A percentile compares a stretch with the other conserved stretches of the same genome.
Evolutionary conservation across 2,329 filamentous ascomycete species (phyloP).

Genomic region (Fulvia fulva): DNA sequence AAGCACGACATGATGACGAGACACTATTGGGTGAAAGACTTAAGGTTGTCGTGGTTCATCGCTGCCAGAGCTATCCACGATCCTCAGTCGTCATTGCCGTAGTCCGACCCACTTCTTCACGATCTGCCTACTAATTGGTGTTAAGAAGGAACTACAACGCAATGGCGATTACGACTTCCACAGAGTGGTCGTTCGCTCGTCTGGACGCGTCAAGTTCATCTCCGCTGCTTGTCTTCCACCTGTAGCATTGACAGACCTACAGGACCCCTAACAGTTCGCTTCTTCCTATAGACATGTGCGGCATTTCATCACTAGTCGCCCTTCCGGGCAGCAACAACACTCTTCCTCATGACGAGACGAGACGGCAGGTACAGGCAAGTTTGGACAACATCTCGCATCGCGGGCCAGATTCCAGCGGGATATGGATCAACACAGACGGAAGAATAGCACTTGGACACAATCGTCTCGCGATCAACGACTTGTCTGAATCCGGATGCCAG

Average conservation of each 20-base stretch:
- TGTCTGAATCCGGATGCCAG: slow-evolving; percentile 46
- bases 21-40: neutral
- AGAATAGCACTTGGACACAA: slow-evolving; percentile 49
- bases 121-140: too few species aligned
- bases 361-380: neutral
- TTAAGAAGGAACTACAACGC: too few species aligned
- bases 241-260: too few species aligned
- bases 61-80: neutral
- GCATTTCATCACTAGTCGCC: slow-evolving; percentile 1
- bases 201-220: too few species aligned
- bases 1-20: neutral
- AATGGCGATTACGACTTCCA: too few species aligned
- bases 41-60: neutral
- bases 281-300: slow-evolving; percentile 3
- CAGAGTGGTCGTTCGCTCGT: too few species aligned
- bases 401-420: slow-evolving; percentile 45
- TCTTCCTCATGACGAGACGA: neutral
- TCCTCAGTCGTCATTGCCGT: neutral
- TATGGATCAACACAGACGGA: slow-evolving; percentile 46
- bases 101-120: neutral
- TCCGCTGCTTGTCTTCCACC: too few species aligned
- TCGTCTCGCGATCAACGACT: slow-evolving; percentile 53
- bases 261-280: neutral
- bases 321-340: neutral
- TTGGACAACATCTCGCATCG: slow-evolving; percentile 10